These are phyloP conservation scores for Pseudoperonospora humuli DNA, from an alignment of 352 stramenopile species.

Conservation along the genomic window DNA sequence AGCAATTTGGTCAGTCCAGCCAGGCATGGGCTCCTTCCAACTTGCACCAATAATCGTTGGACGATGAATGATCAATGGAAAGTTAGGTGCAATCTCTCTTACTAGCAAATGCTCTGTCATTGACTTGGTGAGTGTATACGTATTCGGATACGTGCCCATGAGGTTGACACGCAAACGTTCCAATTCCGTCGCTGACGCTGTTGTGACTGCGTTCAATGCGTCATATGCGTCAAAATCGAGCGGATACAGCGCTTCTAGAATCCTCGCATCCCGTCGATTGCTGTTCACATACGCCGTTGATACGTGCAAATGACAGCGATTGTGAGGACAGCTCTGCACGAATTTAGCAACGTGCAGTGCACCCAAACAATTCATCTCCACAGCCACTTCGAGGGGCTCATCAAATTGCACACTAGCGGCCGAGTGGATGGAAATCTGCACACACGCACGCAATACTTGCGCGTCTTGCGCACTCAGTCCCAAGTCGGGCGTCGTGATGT, in stretches of 20 bases:
- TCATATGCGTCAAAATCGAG: constrained; percentile 80
- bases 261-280: constrained; percentile 51
- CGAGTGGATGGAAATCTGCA: constrained; percentile 80
- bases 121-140: constrained; percentile 85
- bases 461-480: constrained; percentile 45
- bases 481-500: constrained; percentile 60
- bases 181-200: constrained; percentile 42
- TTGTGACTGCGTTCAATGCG: constrained; percentile 45
- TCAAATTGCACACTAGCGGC: constrained; percentile 83
- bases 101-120: constrained; percentile 78
- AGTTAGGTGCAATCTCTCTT: constrained; percentile 29
- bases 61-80: constrained; percentile 72
- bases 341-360: constrained; percentile 60
- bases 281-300: constrained; percentile 84
- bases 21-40: constrained; percentile 82
- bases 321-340: constrained; percentile 36
- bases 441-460: constrained; percentile 25
- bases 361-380: constrained; percentile 81
- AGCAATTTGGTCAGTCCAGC: constrained; percentile 77
- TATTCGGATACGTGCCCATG: constrained; percentile 86
- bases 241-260: constrained; percentile 71
- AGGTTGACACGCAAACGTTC: constrained; percentile 66
- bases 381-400: constrained; percentile 76
- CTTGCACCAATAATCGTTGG: constrained; percentile 81
- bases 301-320: constrained; percentile 69